These are phyloP conservation scores for Apostasia shenzhenica DNA, from an alignment of 106 monocot genomes.

Conservation along the genomic window DNA sequence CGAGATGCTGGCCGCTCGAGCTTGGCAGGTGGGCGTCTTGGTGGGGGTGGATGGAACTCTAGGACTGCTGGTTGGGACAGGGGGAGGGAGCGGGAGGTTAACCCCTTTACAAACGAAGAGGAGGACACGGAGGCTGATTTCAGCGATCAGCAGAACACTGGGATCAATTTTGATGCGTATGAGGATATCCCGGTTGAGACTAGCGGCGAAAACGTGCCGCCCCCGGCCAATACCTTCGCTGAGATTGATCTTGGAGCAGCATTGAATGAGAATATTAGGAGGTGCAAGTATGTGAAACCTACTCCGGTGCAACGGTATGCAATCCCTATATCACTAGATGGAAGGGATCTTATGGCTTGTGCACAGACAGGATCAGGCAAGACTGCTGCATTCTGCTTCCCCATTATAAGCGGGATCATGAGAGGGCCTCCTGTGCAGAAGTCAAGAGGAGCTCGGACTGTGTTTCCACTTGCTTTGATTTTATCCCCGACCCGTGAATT, in stretches of 20 bases:
- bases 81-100: conserved; percentile 33
- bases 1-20: conserved; percentile 11
- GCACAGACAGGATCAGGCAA: conserved; percentile 83
- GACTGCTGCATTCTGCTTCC: conserved; percentile 79
- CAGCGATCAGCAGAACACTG: conserved; percentile 34
- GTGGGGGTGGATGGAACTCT: conserved; percentile 38
- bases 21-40: conserved; percentile 14
- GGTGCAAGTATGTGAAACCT: conserved; percentile 75
- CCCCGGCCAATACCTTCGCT: conserved; percentile 58
- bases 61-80: conserved; percentile 42
- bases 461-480: conserved; percentile 55
- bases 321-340: conserved; percentile 56
- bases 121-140: conserved; percentile 7
- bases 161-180: conserved; percentile 75
- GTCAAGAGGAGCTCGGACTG: conserved; percentile 45
- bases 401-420: conserved; percentile 73
- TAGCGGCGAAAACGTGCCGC: conserved; percentile 51
- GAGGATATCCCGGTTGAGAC: conserved; percentile 79
- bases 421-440: conserved; percentile 32
- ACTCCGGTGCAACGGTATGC: conserved; percentile 79
- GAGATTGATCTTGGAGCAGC: conserved; percentile 69
- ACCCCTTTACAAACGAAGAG: conserved; percentile 53
- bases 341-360: conserved; percentile 78
- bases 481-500: conserved; percentile 69
- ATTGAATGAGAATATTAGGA: conserved; percentile 63